A percentile compares a stretch with the other conserved stretches of the same genome.
These are phyloP conservation scores for Termitomyces sp. DNA, from an alignment of 1,284 basidiomycete species.

Conservation along the genomic window DNA sequence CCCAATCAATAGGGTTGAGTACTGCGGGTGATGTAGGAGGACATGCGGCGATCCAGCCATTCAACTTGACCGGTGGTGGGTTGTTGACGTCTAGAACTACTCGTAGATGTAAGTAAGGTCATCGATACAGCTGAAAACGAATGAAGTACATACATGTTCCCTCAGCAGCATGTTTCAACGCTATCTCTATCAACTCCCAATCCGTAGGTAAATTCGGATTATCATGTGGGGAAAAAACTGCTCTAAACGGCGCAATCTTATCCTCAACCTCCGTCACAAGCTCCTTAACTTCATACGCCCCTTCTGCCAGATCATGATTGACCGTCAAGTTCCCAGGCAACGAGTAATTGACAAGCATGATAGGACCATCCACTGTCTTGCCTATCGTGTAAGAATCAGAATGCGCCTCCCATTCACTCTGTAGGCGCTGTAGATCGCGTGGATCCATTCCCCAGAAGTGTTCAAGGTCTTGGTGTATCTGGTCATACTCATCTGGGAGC, in stretches of 20 bases:
- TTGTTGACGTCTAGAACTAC: slow-evolving; percentile 33
- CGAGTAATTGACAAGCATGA: slow-evolving; percentile 31
- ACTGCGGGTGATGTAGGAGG: slow-evolving; percentile 34
- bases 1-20: slow-evolving; percentile 25
- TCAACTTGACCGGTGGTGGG: slow-evolving; percentile 26
- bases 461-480: slow-evolving; percentile 48
- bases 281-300: slow-evolving; percentile 29
- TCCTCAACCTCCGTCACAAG: slow-evolving; percentile 34
- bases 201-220: slow-evolving; percentile 43
- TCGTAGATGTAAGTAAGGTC: background rate
- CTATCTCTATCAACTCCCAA: slow-evolving; percentile 35
- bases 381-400: slow-evolving; percentile 36
- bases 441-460: slow-evolving; percentile 54
- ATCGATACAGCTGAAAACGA: slow-evolving; percentile 1
- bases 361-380: slow-evolving; percentile 26
- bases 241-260: slow-evolving; percentile 37
- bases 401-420: slow-evolving; percentile 34
- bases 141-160: slow-evolving; percentile 33
- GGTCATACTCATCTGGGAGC: slow-evolving; percentile 56
- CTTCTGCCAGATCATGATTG: slow-evolving; percentile 20
- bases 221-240: slow-evolving; percentile 42
- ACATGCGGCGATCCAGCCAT: slow-evolving; percentile 40
- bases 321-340: slow-evolving; percentile 20
- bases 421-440: slow-evolving; percentile 32
- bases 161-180: slow-evolving; percentile 34